Percentiles rank a stretch among this genome's conserved stretches.
Evolutionary conservation across 2,329 filamentous ascomycete species (phyloP).

Genomic region (Aspergillus pseudoviridinutans): DNA sequence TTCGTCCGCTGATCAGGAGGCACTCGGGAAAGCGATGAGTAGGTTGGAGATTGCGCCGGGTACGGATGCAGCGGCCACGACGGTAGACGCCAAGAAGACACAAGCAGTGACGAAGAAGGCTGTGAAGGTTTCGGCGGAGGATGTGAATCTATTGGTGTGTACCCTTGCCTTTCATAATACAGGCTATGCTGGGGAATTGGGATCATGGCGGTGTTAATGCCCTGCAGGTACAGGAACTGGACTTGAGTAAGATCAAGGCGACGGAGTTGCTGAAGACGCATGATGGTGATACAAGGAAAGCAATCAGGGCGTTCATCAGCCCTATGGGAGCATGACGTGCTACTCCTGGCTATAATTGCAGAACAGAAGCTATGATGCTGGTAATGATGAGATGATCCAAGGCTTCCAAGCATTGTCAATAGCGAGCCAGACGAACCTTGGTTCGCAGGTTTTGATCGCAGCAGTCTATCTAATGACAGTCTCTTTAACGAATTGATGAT

Average conservation of each 20-base stretch:
- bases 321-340: constrained; percentile 18
- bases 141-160: constrained; percentile 46
- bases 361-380: neutral
- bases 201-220: neutral
- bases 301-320: constrained; percentile 41
- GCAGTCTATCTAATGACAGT: neutral
- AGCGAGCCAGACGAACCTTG: neutral
- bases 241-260: constrained; percentile 44
- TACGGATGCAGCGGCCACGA: constrained; percentile 17
- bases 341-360: neutral
- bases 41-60: constrained; percentile 43
- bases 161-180: neutral
- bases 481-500: neutral
- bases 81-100: constrained; percentile 24
- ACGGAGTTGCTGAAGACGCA: constrained; percentile 45
- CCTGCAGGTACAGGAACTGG: constrained; percentile 42
- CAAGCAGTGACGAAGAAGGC: constrained; percentile 37
- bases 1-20: constrained; percentile 43
- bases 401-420: neutral
- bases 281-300: constrained; percentile 42
- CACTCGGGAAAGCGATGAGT: constrained; percentile 48
- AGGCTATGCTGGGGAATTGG: neutral
- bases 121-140: constrained; percentile 44
- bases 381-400: neutral
- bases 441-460: neutral